Conservation (phyloP, 768 basidiomycete genomes). For the Amanita rimosa region DNA sequence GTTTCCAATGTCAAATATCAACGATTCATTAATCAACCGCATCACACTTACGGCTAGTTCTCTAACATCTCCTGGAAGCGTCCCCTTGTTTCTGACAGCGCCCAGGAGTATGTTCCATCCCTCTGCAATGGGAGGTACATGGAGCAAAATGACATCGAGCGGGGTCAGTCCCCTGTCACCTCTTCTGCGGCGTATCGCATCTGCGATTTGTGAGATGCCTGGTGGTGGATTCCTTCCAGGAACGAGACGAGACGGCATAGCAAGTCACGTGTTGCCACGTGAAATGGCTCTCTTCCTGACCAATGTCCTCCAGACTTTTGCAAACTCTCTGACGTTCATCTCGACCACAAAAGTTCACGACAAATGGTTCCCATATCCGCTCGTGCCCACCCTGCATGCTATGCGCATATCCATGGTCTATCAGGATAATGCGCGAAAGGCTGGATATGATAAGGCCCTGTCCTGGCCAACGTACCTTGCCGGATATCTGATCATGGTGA, state of each 20-base stretch:
- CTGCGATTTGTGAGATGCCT: constrained; percentile 31
- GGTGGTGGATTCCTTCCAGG: constrained; percentile 32
- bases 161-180: constrained; percentile 37
- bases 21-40: not conserved
- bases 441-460: constrained; percentile 13
- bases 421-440: constrained; percentile 25
- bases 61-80: constrained; percentile 33
- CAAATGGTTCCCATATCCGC: constrained; percentile 27
- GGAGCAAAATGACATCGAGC: constrained; percentile 37
- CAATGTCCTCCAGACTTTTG: not conserved
- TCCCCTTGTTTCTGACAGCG: constrained; percentile 35
- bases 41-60: constrained; percentile 33
- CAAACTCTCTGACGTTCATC: constrained; percentile 11
- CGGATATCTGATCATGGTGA: constrained; percentile 37
- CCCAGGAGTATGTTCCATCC: constrained; percentile 42
- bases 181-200: constrained; percentile 37
- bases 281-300: not conserved
- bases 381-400: constrained; percentile 31
- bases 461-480: constrained; percentile 33
- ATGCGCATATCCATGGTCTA: constrained; percentile 31
- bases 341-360: constrained; percentile 25
- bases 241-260: constrained; percentile 21
- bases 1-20: not conserved
- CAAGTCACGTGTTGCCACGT: too few relatives aligned
- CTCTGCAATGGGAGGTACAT: constrained; percentile 34